Evolutionary conservation across 768 basidiomycete genomes (phyloP).

Genomic region (Cytidiella melzeri): DNA sequence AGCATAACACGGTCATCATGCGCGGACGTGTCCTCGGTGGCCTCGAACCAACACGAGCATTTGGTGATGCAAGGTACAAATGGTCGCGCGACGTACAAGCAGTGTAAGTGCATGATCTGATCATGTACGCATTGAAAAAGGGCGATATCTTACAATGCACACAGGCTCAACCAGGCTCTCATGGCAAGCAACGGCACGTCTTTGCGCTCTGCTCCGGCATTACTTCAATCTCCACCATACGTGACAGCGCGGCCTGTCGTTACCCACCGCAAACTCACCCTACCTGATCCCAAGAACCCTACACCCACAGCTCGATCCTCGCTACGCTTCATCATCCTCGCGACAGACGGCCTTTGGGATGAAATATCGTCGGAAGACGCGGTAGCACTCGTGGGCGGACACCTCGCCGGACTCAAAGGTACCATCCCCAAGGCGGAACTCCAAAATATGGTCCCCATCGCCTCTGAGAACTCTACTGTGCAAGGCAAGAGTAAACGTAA

Average conservation of each 20-base stretch:
- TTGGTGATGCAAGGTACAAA: slow-evolving; percentile 89
- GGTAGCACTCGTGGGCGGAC: slow-evolving; percentile 79
- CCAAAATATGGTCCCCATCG: slow-evolving; percentile 51
- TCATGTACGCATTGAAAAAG: neutral
- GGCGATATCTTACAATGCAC: no score
- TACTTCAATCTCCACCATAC: slow-evolving; percentile 88
- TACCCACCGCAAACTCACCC: slow-evolving; percentile 64
- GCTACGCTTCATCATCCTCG: slow-evolving; percentile 78
- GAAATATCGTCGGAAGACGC: slow-evolving; percentile 69
- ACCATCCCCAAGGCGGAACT: slow-evolving; percentile 54
- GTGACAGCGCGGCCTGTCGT: slow-evolving; percentile 82
- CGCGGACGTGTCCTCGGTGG: slow-evolving; percentile 83
- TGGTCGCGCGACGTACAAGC: slow-evolving; percentile 73
- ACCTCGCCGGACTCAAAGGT: slow-evolving; percentile 68
- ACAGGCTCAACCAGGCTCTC: slow-evolving; percentile 63
- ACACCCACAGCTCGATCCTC: slow-evolving; percentile 29
- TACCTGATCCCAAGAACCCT: slow-evolving; percentile 30
- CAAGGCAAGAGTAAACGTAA: slow-evolving; percentile 53
- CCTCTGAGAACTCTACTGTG: slow-evolving; percentile 40
- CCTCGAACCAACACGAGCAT: slow-evolving; percentile 80
- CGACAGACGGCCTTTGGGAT: slow-evolving; percentile 71
- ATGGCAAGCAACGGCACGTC: slow-evolving; percentile 54
- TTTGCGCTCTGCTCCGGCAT: slow-evolving; percentile 52
- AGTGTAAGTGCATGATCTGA: slow-evolving; percentile 40
- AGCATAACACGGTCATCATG: slow-evolving; percentile 65